phyloP scores from a whole-genome alignment of 2,329 filamentous ascomycete species.

The Arthrobotrys sphaeroides region DNA sequence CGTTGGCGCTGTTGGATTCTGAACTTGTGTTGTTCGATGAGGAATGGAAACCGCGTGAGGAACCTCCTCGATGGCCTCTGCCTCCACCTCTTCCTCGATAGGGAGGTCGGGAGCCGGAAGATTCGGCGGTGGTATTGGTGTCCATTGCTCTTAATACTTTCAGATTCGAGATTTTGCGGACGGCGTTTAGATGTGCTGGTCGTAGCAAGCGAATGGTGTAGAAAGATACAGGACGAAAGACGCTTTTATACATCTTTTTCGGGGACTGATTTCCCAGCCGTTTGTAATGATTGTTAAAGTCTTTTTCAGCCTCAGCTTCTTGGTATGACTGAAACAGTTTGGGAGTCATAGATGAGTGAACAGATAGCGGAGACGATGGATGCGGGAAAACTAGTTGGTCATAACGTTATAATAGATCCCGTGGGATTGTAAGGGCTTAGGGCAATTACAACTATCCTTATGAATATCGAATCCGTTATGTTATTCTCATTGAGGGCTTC shows the following conservation, averaged over 20 bases:
- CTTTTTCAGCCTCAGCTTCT: background rate
- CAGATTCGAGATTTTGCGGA: background rate
- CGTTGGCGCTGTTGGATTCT: constrained; percentile 18
- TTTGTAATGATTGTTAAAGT: background rate
- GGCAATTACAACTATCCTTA: background rate
- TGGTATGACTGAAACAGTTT: background rate
- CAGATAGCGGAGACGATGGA: background rate
- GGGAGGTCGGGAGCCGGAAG: background rate
- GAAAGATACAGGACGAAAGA: background rate
- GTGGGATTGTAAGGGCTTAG: background rate
- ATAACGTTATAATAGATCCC: constrained; percentile 2
- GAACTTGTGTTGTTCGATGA: constrained; percentile 16
- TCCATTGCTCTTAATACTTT: background rate
- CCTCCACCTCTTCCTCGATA: background rate
- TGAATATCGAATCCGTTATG: too few relatives aligned
- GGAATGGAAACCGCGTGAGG: background rate
- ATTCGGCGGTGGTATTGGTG: background rate
- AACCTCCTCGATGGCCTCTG: background rate
- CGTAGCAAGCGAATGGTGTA: background rate
- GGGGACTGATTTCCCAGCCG: too few relatives aligned
- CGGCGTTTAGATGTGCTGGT: background rate
- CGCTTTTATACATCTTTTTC: background rate
- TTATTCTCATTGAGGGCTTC: too few relatives aligned
- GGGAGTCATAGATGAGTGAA: background rate
- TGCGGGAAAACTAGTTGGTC: background rate